Conservation (phyloP, 2,329 filamentous ascomycete species). For the Venturia asperata region DNA sequence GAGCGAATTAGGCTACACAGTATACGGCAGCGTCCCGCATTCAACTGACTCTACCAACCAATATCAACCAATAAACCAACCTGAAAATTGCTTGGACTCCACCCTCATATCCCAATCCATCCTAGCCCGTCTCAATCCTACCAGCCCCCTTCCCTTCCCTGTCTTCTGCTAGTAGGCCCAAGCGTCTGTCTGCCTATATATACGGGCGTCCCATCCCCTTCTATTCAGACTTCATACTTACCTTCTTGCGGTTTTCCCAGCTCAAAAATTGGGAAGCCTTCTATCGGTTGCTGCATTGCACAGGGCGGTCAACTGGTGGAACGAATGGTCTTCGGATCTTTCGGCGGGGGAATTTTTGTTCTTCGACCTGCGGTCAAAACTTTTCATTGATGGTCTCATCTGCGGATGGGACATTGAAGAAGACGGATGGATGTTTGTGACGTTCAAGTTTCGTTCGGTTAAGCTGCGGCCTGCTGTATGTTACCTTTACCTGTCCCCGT, state of each 20-base stretch:
- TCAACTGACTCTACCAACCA: no score
- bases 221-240: constrained; percentile 18
- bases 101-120: no score
- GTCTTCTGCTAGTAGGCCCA: not conserved
- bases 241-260: constrained; percentile 20
- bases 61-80: no score
- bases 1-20: no score
- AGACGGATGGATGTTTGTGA: no score
- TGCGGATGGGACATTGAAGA: constrained; percentile 33
- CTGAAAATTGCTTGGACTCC: no score
- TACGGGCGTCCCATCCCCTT: not conserved
- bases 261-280: constrained; percentile 20
- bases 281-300: constrained; percentile 20
- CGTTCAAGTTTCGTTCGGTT: no score
- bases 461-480: not conserved
- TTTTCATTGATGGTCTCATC: constrained; percentile 39
- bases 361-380: constrained; percentile 26
- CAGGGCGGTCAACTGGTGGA: constrained; percentile 17
- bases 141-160: no score
- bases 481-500: not conserved
- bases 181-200: not conserved
- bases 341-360: constrained; percentile 47
- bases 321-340: constrained; percentile 42
- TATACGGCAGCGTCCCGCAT: no score
- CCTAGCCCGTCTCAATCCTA: no score